Evolutionary conservation across 768 basidiomycete species (phyloP), one percentile per base, ranked within the genome.

Genomic region (Tulasnella sp.): DNA sequence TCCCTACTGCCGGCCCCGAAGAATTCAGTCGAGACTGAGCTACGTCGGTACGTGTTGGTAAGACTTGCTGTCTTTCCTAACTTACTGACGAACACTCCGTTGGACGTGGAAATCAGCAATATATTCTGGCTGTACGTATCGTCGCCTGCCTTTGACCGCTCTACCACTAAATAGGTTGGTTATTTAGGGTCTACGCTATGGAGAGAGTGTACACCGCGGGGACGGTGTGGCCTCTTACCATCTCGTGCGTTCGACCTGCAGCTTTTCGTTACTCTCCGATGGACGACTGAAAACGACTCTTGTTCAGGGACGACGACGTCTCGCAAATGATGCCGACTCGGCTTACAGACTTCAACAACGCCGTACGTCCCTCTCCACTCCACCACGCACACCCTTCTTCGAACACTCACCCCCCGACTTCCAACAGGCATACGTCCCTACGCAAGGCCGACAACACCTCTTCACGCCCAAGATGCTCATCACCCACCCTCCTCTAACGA

Each of bases 381-480:
- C 35, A 64, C 16, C 34, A 12, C 32, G n/a, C 5, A 5, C 19
- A 19, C 3, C 35, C 70, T n/a, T 22, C 4, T 17, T 1, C 14
- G 4, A 9, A 2, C 19, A 19, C 22, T 8, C 2, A 12, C 12
- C 32, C 6, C 41, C 14, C 11, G 8, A 7, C 29, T 62, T 52
- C 47, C n/a, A 14, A 19, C 1, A 62, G 52, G 26, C n/a, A 2
- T 40, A 52, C 37, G 73, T 63, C 5, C 67, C 74, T 22, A 59
- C 40, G 2, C 37, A 37, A 62, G 62, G 36, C 29, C 84, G 90
- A 11, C 90, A 91, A 78, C 89, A 89, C 86, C 87, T 89, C 0
- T 86, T 89, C 73, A 84, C 84, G 7, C 83, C 80, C 72, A 84
- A 89, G 75, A 79, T 90, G 22, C 82, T 91, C 26, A 81, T 87